phyloP scores from a whole-genome alignment of 2,329 filamentous ascomycete genomes.

The Coniochaeta ligniaria region DNA sequence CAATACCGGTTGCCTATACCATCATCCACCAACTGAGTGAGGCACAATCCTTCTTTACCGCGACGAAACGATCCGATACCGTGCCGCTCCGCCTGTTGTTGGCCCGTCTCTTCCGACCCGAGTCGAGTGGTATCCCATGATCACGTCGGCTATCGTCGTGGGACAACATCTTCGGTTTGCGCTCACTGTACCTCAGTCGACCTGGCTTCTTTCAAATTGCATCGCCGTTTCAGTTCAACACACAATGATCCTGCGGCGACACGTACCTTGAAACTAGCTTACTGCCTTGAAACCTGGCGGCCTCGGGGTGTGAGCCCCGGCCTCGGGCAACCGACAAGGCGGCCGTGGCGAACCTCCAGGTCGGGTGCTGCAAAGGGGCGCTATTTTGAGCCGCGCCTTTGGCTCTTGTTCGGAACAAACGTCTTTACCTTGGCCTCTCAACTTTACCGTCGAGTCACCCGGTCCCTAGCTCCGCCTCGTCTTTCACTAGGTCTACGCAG shows the following conservation, averaged over 20 bases:
- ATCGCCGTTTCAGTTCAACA: constrained; percentile 4
- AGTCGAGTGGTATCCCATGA: not conserved
- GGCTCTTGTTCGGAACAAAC: not conserved
- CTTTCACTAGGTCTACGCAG: not conserved
- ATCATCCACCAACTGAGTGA: too few relatives aligned
- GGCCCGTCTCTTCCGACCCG: not conserved
- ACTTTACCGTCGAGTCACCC: not conserved
- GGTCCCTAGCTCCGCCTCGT: not conserved
- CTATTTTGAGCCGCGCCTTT: not conserved
- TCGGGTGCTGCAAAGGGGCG: not conserved
- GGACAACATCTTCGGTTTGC: not conserved
- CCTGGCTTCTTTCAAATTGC: not conserved
- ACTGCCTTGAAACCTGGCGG: constrained; percentile 7
- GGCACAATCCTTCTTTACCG: not conserved
- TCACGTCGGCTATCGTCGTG: not conserved
- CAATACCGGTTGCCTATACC: not conserved
- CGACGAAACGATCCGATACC: not conserved
- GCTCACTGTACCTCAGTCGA: not conserved
- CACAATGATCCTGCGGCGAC: constrained; percentile 4
- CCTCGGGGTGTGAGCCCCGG: not conserved
- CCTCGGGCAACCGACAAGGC: not conserved
- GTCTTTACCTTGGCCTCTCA: not conserved
- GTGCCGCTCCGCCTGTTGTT: not conserved
- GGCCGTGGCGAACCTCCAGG: not conserved
- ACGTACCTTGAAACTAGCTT: constrained; percentile 13